Evolutionary conservation across 2,329 filamentous ascomycete species (phyloP), one percentile per base, ranked within the genome.

Genomic region (Aspergillus udagawae): DNA sequence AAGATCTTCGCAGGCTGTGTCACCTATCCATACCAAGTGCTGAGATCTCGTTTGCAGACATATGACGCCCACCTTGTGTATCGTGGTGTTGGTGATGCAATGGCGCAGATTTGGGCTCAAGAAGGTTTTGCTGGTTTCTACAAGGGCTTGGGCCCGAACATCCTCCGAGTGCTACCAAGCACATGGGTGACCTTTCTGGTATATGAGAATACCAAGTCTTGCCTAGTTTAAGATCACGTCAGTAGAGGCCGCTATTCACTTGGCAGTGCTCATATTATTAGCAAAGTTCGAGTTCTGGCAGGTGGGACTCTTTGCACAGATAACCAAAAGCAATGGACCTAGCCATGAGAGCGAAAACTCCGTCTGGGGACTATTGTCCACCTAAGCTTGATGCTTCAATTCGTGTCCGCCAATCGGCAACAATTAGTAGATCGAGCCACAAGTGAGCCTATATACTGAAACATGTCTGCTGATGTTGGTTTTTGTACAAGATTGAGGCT

Each of bases 101-200:
- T 89, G 55, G 73, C 70, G 57, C 86, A 89, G 75, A 86, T 95
- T 29, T 96, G 90, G 86, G 77, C 70, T 54, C 87, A 90, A 64
- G 92, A 97, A 70, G 92, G 94, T 0, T 58, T 89, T 32, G 78
- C 83, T 9, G 93, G 93, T 0, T 97, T 97, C 75, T 99, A 97
- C 75, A 91, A 92, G 63, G 94, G 94, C 1, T 79, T 97, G 56
- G 86, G 91, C 44, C 92, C 93, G 0, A 96, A 93, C 63, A 83
- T 96, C n/a, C 80, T 96, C 53, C 84, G 94, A 60, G 94, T 97
- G 28, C 80, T 99, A 73, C 94, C 94, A 3, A 92, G 92, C 32
- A 97, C 94, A 3, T 96, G 94, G 84, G 91, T 97, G 54, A 97
- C 93, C 1, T 97, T 99, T 71, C 75, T 99, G 66, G 92, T 97